Base-by-base conservation (phyloP, 495 filamentous ascomycete species). In the Rhizodiscina lignyota region DNA sequence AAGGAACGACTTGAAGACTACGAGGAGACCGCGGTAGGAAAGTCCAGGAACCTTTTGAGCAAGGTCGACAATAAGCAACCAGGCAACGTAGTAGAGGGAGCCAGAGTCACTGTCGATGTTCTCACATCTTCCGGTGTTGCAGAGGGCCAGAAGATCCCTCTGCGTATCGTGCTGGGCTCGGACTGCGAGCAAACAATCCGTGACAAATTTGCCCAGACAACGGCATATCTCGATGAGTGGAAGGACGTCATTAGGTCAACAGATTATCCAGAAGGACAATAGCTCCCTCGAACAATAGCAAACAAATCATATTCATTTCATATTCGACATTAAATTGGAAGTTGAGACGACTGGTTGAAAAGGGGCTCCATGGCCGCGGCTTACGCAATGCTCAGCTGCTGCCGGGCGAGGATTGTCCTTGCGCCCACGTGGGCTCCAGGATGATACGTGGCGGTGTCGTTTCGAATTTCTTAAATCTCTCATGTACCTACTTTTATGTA, bases 41-140 rank as follows among this genome's bases (percentile, higher is more conserved):
- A 28, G 31, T 39, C 38, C 21, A 38, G 21, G n/a, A 21, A 19
- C 11, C 3, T 32, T 11, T 29, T 49, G 11, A 35, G 38, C 12
- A 18, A 26, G 18, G 23, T 24, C 18, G 39, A 49, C 31, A 43
- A 38, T 21, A 61, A 57, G 1, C 60, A 67, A 34, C 58, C 57
- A 1, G 67, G 65, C 2, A 63, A 72, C 42, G 50, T 63, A 12
- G 47, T 49, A 27, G 70, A 70, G 47, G 67, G 60, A 0, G 54
- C 50, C 5, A 50, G 49, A 36, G 52, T 62, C 0, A 56, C 69
- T 33, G 52, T 65, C 10, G 66, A 72, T 38, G 58, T 64, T 21
- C 38, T 68, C 26, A 59, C 56, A 21, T 51, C 50, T 41, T 51
- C 51, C 11, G 61, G 60, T 0, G 48, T 50, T 21, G 58, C 50